Percentiles rank a stretch among this genome's conserved stretches.
These are phyloP conservation scores for Dothidotthia symphoricarpi DNA, from an alignment of 2,329 filamentous ascomycete species.

Conservation along the genomic window DNA sequence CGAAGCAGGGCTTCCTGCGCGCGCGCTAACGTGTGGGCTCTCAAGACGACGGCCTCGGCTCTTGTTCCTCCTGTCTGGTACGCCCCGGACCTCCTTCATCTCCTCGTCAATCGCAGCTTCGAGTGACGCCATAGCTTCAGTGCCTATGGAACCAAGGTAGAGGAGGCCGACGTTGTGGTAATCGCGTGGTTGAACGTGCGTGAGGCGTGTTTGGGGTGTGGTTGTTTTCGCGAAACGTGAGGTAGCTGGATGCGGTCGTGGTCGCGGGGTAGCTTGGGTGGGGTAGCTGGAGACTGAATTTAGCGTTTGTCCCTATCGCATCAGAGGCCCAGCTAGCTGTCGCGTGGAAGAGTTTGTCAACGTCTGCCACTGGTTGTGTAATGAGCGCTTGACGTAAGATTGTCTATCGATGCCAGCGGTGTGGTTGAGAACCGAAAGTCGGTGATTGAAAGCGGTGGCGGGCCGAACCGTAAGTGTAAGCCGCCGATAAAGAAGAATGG, in stretches of 20 bases:
- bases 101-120: conserved; percentile 77
- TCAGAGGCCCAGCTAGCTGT: conserved; percentile 16
- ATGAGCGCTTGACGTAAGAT: conserved; percentile 20
- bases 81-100: conserved; percentile 67
- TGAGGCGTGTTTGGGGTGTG: conserved; percentile 1
- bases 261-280: conserved; percentile 19
- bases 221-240: background rate
- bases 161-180: background rate
- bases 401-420: conserved; percentile 21
- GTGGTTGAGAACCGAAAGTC: conserved; percentile 24
- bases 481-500: conserved; percentile 1
- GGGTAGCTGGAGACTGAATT: conserved; percentile 14
- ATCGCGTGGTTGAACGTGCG: conserved; percentile 6
- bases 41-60: conserved; percentile 23
- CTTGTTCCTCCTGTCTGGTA: conserved; percentile 32
- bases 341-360: conserved; percentile 8
- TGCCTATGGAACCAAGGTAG: conserved; percentile 4
- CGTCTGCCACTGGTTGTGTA: conserved; percentile 11
- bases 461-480: conserved; percentile 21
- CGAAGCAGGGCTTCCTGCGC: conserved; percentile 57
- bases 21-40: conserved; percentile 41
- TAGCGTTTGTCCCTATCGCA: conserved; percentile 18
- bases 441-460: conserved; percentile 24
- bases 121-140: conserved; percentile 61
- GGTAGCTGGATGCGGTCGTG: conserved; percentile 1